These are phyloP conservation scores for Candida labiduridarum DNA, from an alignment of 1,139 yeast species.

Conservation along the genomic window DNA sequence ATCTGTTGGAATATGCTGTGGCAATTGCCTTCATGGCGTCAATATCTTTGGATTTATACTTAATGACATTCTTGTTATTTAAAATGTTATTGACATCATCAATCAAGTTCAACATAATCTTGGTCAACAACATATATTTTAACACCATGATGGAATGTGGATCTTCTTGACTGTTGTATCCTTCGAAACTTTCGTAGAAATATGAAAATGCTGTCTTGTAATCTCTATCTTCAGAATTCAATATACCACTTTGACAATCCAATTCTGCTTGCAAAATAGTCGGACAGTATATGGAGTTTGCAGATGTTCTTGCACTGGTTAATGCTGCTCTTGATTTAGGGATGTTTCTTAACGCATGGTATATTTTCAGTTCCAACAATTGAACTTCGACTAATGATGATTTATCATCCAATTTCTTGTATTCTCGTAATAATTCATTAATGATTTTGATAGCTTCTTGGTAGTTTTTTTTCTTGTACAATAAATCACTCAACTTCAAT, in stretches of 20 bases:
- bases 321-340: slow-evolving; percentile 93
- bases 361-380: slow-evolving; percentile 84
- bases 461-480: slow-evolving; percentile 65
- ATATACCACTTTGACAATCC: slow-evolving; percentile 92
- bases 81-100: slow-evolving; percentile 84
- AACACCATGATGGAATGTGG: slow-evolving; percentile 73
- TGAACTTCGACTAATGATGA: slow-evolving; percentile 95
- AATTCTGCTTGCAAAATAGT: slow-evolving; percentile 93
- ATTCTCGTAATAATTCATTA: slow-evolving; percentile 73
- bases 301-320: slow-evolving; percentile 95
- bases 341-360: slow-evolving; percentile 87
- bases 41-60: slow-evolving; percentile 69
- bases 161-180: slow-evolving; percentile 66
- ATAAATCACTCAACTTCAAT: slow-evolving; percentile 76
- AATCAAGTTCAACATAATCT: slow-evolving; percentile 86
- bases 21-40: slow-evolving; percentile 97
- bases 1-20: slow-evolving; percentile 84
- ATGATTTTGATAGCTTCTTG: slow-evolving; percentile 75
- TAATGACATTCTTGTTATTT: slow-evolving; percentile 76
- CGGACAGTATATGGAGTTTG: slow-evolving; percentile 94
- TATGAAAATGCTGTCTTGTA: slow-evolving; percentile 95
- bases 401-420: slow-evolving; percentile 93
- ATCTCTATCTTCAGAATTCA: slow-evolving; percentile 96
- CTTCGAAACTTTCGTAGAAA: slow-evolving; percentile 93
- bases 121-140: slow-evolving; percentile 89